Percentiles rank a stretch among this genome's conserved stretches.
Evolutionary conservation across 257 asterid species (phyloP).

Genomic region (Cordia subcordata): DNA sequence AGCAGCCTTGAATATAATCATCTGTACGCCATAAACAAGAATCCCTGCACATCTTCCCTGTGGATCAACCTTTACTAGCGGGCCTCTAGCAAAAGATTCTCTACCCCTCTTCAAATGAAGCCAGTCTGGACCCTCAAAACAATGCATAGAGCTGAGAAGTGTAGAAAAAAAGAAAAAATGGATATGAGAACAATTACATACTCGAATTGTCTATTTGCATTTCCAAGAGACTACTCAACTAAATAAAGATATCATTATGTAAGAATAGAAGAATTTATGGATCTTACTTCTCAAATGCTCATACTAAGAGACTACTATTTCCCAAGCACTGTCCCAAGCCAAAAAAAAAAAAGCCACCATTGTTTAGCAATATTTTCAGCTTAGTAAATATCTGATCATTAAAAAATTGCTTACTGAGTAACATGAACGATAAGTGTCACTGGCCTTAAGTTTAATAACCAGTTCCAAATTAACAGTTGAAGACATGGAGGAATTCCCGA

Average conservation of each 20-base stretch:
- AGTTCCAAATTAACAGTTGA: not conserved
- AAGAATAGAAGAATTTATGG: not conserved
- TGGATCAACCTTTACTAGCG: conserved; percentile 83
- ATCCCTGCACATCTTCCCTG: conserved; percentile 91
- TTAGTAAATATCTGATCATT: too few species aligned
- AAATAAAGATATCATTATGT: not conserved
- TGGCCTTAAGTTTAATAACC: not conserved
- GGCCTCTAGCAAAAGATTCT: conserved; percentile 81
- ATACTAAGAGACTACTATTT: too few species aligned
- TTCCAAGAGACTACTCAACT: not conserved
- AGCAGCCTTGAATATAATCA: conserved; percentile 93
- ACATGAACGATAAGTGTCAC: not conserved
- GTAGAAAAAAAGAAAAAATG: conserved; percentile 21
- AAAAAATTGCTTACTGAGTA: too few species aligned
- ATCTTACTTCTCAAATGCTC: not conserved
- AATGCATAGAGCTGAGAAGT: conserved; percentile 78
- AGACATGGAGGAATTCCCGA: not conserved
- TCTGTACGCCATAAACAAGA: conserved; percentile 79
- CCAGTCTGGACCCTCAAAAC: conserved; percentile 99
- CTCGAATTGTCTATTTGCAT: not conserved
- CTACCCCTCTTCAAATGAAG: conserved; percentile 81
- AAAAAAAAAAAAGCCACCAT: too few species aligned
- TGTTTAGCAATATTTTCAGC: not conserved
- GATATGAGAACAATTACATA: conserved; percentile 8
- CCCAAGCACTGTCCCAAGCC: not conserved